These are phyloP conservation scores for Chenopodium quinoa DNA, from an alignment of 148 eudicot genomes.

Conservation along the genomic window DNA sequence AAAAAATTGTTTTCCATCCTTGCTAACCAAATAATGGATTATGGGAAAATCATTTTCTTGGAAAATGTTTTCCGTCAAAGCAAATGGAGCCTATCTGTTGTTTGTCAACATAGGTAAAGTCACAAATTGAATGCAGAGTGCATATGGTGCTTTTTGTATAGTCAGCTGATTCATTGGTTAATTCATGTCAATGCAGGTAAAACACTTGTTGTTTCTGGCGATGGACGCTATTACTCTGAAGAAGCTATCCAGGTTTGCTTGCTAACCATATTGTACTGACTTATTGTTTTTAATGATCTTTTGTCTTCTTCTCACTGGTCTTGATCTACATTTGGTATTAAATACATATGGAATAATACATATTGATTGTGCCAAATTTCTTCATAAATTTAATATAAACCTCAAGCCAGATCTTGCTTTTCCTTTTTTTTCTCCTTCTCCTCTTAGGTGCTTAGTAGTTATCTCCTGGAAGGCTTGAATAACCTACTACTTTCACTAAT, in stretches of 20 bases:
- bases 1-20: no score
- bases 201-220: constrained; percentile 97
- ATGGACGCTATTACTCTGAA: constrained; percentile 96
- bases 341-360: background rate
- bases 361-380: background rate
- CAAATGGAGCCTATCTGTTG: background rate
- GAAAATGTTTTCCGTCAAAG: no score
- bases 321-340: background rate
- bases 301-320: background rate
- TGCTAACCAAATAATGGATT: no score
- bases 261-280: background rate
- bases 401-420: background rate
- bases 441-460: no score
- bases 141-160: background rate
- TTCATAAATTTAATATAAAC: background rate
- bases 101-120: background rate
- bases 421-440: no score
- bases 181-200: constrained; percentile 50
- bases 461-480: background rate
- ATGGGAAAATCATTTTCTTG: no score
- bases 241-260: constrained; percentile 83
- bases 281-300: background rate
- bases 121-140: background rate
- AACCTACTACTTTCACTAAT: background rate
- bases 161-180: background rate